These are phyloP conservation scores for Coemansia sp. DNA, from an alignment of 192 early-diverging fungal species.

Conservation along the genomic window DNA sequence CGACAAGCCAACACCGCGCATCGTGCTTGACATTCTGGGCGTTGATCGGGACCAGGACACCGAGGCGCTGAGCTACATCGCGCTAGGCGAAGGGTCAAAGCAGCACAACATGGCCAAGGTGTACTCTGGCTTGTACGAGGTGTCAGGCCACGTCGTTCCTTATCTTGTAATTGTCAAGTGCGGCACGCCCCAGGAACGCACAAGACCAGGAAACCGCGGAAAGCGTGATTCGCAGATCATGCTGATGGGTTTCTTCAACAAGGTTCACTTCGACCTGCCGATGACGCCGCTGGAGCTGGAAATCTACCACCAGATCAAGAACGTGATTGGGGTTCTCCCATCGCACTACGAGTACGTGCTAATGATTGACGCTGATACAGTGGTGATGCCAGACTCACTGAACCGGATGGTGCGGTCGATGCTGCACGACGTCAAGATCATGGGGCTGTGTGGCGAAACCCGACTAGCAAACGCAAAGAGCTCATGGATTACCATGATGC, in stretches of 20 bases:
- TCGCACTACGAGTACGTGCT: conserved; percentile 93
- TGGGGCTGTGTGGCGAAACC: conserved; percentile 96
- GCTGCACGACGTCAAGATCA: conserved; percentile 86
- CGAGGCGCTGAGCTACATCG: conserved; percentile 80
- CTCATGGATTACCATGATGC: conserved; percentile 97
- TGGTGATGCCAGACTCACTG: conserved; percentile 86
- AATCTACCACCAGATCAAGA: conserved; percentile 97
- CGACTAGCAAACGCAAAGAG: conserved; percentile 85
- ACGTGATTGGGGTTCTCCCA: conserved; percentile 95
- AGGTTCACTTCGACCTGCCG: conserved; percentile 88
- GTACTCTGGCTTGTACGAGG: conserved; percentile 93
- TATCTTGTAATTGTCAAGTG: conserved; percentile 93
- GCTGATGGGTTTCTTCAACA: conserved; percentile 94
- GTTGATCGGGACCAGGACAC: conserved; percentile 84
- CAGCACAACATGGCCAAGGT: conserved; percentile 96
- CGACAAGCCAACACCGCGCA: conserved; percentile 93
- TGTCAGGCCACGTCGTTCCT: conserved; percentile 85
- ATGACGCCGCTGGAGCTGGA: conserved; percentile 97
- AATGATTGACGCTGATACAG: conserved; percentile 97
- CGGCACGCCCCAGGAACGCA: conserved; percentile 77
- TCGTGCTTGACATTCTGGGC: conserved; percentile 93
- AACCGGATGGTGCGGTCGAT: conserved; percentile 91
- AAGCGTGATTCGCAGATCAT: conserved; percentile 99
- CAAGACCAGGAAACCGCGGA: conserved; percentile 91
- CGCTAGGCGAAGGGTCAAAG: conserved; percentile 81